Evolutionary conservation across 2,329 filamentous ascomycete genomes (phyloP).

Genomic region (Beauveria varroae): DNA sequence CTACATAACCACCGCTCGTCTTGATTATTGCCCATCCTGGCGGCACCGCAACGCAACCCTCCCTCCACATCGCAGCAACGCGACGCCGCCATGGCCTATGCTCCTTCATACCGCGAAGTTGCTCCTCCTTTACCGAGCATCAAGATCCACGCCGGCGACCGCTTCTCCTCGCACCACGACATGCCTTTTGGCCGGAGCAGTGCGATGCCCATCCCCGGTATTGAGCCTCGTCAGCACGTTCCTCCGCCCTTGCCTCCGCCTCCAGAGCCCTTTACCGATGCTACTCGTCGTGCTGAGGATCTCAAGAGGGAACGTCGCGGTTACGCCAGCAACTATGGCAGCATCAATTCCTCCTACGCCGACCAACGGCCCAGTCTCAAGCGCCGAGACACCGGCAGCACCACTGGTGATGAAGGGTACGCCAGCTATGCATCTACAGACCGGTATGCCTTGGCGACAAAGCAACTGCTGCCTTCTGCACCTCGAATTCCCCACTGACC

Average conservation of each 20-base stretch:
- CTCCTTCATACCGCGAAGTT: conserved; percentile 29
- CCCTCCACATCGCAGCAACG: background rate
- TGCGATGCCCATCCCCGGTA: conserved; percentile 37
- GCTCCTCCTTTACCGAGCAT: conserved; percentile 30
- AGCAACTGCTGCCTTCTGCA: conserved; percentile 12
- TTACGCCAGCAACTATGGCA: conserved; percentile 31
- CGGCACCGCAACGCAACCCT: background rate
- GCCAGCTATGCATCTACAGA: conserved; percentile 34
- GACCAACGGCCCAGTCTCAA: conserved; percentile 29
- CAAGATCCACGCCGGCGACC: conserved; percentile 24
- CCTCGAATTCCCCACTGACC: conserved; percentile 9
- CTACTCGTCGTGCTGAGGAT: conserved; percentile 23
- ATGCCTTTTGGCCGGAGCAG: conserved; percentile 25
- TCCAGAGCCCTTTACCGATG: conserved; percentile 28
- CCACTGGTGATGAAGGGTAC: conserved; percentile 34
- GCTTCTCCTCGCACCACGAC: conserved; percentile 25
- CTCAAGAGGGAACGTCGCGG: conserved; percentile 22
- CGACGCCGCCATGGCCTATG: conserved; percentile 26
- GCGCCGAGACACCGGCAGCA: conserved; percentile 23
- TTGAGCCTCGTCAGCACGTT: conserved; percentile 23
- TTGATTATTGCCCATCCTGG: background rate
- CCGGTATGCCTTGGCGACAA: conserved; percentile 21
- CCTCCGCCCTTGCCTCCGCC: conserved; percentile 43
- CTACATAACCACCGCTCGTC: conserved; percentile 2
- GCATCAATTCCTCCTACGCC: conserved; percentile 26